Percentiles rank a stretch among this genome's conserved stretches.
These are phyloP conservation scores for Aspergillus pseudoterreus DNA, from an alignment of 2,329 filamentous ascomycete genomes.

Conservation along the genomic window DNA sequence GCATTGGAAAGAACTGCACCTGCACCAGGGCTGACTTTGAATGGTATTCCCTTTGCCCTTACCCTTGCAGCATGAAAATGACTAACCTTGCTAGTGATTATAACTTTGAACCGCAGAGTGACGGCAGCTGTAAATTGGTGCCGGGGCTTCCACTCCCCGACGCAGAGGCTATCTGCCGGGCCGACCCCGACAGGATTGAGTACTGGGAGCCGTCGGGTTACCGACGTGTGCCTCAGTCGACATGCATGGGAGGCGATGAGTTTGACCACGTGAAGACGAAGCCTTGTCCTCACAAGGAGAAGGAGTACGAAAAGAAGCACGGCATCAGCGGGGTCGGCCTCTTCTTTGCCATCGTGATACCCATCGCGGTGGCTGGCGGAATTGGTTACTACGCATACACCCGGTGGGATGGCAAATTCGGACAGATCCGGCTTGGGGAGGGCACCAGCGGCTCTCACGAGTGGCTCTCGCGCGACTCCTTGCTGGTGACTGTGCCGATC, in stretches of 20 bases:
- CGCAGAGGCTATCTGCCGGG: conserved; percentile 55
- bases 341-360: conserved; percentile 80
- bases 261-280: conserved; percentile 64
- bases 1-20: conserved; percentile 69
- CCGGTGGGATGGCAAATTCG: conserved; percentile 86
- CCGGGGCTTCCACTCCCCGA: conserved; percentile 65
- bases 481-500: conserved; percentile 79
- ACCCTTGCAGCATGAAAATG: conserved; percentile 4
- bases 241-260: conserved; percentile 72
- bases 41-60: conserved; percentile 56
- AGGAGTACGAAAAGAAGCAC: conserved; percentile 74
- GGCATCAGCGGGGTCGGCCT: conserved; percentile 68
- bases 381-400: conserved; percentile 81
- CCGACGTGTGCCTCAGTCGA: conserved; percentile 83
- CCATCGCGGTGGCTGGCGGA: conserved; percentile 65
- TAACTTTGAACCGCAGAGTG: conserved; percentile 79
- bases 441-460: conserved; percentile 25
- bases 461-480: conserved; percentile 65
- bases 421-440: conserved; percentile 86
- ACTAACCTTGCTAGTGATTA: conserved; percentile 63
- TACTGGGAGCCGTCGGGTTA: conserved; percentile 86
- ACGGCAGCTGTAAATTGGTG: conserved; percentile 75
- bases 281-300: conserved; percentile 73
- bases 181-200: conserved; percentile 66
- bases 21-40: conserved; percentile 87